Percentiles rank a stretch among this genome's conserved stretches.
Evolutionary conservation across 768 basidiomycete species (phyloP).

Genomic region (Cubamyces lactineus): DNA sequence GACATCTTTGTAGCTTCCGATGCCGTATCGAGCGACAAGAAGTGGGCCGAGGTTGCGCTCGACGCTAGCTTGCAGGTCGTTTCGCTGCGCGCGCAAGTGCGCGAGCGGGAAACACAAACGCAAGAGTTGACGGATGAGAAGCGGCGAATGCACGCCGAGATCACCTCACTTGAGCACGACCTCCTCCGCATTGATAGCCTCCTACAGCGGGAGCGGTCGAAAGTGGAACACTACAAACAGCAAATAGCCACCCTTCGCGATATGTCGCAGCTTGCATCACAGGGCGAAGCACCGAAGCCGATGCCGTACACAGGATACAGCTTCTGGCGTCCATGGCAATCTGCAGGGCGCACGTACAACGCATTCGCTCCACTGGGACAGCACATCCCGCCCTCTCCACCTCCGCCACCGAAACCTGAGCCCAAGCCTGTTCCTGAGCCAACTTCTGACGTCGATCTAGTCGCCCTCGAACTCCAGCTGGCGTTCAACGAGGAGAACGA

Average conservation of each 20-base stretch:
- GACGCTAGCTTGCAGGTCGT: conserved; percentile 56
- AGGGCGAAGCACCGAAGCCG: too few species aligned
- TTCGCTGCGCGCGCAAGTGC: conserved; percentile 43
- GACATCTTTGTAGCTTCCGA: conserved; percentile 51
- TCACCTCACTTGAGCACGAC: conserved; percentile 33
- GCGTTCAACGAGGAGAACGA: conserved; percentile 47
- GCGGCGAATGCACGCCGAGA: conserved; percentile 12
- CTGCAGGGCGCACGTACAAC: too few species aligned
- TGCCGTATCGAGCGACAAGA: conserved; percentile 24
- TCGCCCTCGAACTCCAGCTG: conserved; percentile 37
- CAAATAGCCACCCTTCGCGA: too few species aligned
- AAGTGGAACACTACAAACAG: neutral
- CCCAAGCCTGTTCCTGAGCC: neutral
- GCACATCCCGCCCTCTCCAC: too few species aligned
- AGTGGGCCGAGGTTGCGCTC: conserved; percentile 42
- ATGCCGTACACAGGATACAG: too few species aligned
- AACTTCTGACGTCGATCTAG: neutral
- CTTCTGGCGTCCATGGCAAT: too few species aligned
- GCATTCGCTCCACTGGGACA: too few species aligned
- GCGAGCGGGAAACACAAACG: conserved; percentile 41
- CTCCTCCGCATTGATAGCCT: conserved; percentile 22
- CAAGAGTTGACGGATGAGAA: conserved; percentile 27
- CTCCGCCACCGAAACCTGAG: too few species aligned
- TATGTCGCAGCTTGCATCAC: too few species aligned
- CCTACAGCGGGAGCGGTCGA: conserved; percentile 2